Evolutionary conservation across 2,329 filamentous ascomycete species (phyloP).

Genomic region (Pseudogymnoascus sp.): DNA sequence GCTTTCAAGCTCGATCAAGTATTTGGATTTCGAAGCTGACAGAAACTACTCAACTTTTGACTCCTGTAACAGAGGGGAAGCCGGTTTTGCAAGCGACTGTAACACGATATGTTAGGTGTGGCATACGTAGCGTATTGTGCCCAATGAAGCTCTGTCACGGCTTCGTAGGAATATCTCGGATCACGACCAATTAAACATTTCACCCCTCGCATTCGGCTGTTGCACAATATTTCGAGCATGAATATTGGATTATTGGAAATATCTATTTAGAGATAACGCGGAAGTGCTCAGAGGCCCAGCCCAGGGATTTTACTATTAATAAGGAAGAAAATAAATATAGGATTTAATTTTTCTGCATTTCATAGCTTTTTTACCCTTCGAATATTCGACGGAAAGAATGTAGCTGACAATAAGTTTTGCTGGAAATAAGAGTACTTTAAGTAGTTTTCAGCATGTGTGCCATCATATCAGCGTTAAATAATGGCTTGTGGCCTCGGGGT

Average conservation of each 20-base stretch:
- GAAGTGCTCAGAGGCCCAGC: background rate
- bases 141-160: too few species aligned
- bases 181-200: too few species aligned
- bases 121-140: too few species aligned
- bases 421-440: constrained; percentile 34
- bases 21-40: too few species aligned
- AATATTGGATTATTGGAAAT: background rate
- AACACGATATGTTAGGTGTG: too few species aligned
- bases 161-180: too few species aligned
- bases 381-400: background rate
- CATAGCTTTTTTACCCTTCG: background rate
- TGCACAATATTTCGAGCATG: too few species aligned
- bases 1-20: too few species aligned
- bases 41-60: too few species aligned
- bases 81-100: too few species aligned
- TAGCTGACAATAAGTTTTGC: background rate
- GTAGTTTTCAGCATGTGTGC: constrained; percentile 29
- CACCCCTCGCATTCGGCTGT: too few species aligned
- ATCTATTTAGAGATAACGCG: background rate
- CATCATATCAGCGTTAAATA: constrained; percentile 31
- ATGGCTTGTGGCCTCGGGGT: constrained; percentile 23
- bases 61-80: too few species aligned
- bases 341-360: background rate
- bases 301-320: background rate
- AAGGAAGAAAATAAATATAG: background rate